Base-by-base conservation (phyloP, 2,329 filamentous ascomycete species). In the Fusarium sp. region DNA sequence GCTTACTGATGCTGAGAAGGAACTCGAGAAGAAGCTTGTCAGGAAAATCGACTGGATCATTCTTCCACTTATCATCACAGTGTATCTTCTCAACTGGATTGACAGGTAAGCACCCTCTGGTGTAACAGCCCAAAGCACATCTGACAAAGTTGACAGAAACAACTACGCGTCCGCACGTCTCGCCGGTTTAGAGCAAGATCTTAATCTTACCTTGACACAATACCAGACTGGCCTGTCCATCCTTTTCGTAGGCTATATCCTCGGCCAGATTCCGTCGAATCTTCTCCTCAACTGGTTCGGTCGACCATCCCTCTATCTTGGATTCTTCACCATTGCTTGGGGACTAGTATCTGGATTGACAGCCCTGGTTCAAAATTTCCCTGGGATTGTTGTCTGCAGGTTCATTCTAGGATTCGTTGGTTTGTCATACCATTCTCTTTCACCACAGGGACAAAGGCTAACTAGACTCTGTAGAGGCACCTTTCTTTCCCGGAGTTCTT, bases 251-350 rank as follows among this genome's bases (percentile, higher is more conserved):
- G 28, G 28, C 28, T 31, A 31, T 31, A 31, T 31, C 9, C 28
- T 31, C 28, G 28, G 28, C 28, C 28, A 31, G 28, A 31, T 31
- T 13, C 28, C 28, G 10, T 31, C 28, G 10, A 51, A 51, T 40
- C 36, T 51, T 10, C 17, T 51, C 5, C 24, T 51, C 3, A 36
- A 57, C 39, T 28, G 31, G 31, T 40, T 72, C n/a, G 64, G 66
- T 15, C 76, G 79, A 17, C 81, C 81, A 0, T 77, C 75, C 9
- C 64, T 77, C 13, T 83, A 81, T 57, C 78, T 83, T 34, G 82
- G 80, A 60, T 55, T 74, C 36, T 65, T 81, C n/a, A 84, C 84
- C 75, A 76, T 83, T 15, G 69, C 75, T 3, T 87, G 84, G 83
- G 84, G 83, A 10, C 66, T 80, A 3, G 77, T 84, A 60, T 80